A percentile compares a stretch with the other conserved stretches of the same genome.
phyloP scores from a whole-genome alignment of 495 filamentous ascomycete genomes.

The Cercophora samala region DNA sequence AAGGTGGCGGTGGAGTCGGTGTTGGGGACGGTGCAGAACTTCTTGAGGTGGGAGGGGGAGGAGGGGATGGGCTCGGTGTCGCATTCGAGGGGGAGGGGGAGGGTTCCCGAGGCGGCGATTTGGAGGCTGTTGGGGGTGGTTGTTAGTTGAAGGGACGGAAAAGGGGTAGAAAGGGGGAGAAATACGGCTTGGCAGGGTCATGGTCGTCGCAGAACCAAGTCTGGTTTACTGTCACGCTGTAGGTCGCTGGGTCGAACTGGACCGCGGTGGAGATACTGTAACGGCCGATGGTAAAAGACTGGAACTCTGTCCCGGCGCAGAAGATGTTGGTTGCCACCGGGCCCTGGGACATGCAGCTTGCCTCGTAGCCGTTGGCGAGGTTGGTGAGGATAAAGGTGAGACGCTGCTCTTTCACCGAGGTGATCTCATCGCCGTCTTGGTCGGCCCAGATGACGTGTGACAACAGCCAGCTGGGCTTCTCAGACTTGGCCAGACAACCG shows the following conservation, averaged over 20 bases:
- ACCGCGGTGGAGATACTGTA: conserved; percentile 23
- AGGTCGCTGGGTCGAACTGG: conserved; percentile 20
- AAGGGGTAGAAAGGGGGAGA: background rate
- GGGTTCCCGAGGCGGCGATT: conserved; percentile 19
- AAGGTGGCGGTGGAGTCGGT: conserved; percentile 3
- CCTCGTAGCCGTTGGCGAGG: conserved; percentile 28
- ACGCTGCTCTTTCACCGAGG: conserved; percentile 5
- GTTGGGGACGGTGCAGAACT: background rate
- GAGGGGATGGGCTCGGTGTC: background rate
- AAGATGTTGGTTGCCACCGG: background rate
- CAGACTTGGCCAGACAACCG: conserved; percentile 17
- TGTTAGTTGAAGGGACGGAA: background rate
- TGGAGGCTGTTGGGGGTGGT: background rate
- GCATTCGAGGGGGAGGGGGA: conserved; percentile 15
- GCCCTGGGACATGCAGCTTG: conserved; percentile 25
- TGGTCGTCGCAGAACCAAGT: conserved; percentile 35
- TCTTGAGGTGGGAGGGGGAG: background rate
- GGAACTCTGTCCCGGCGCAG: conserved; percentile 28
- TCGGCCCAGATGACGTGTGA: conserved; percentile 19
- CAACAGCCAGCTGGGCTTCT: conserved; percentile 25
- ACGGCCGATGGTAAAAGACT: conserved; percentile 11
- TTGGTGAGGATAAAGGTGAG: conserved; percentile 28
- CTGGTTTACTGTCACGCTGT: conserved; percentile 24
- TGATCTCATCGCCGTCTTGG: conserved; percentile 21
- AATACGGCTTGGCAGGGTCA: conserved; percentile 30